Base-by-base conservation (phyloP, 345 rosid species). In the Gossypium herbaceum region DNA sequence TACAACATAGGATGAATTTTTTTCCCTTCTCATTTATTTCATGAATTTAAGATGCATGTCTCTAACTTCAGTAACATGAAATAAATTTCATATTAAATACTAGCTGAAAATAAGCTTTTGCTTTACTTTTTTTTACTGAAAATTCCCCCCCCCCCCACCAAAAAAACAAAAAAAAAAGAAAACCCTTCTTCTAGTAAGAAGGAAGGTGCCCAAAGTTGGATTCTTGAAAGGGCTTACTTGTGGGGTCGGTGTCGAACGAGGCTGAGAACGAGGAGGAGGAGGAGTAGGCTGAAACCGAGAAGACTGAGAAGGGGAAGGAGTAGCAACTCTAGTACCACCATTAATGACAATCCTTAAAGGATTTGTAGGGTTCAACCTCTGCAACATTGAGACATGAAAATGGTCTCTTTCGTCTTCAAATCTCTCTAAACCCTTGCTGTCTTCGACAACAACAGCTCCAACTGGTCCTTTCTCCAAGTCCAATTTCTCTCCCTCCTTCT, bases 161-260 rank as follows among this genome's bases (percentile, higher is more conserved):
- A 0, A 0, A 45, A n/a, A n/a, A 11, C 2, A 29, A 3, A 29
- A 29, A 29, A 12, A 15, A 12, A 47, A 15, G 68, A 68, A 20
- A 52, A 9, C 7, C 1, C 12, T 41, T 8, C 2, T 16, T 34
- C 47, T 34, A 17, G 48, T 17, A 54, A 27, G 19, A 29, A 24
- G 7, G 39, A 15, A 64, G 16, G 25, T 9, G 50, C 15, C 27
- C 10, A 41, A 41, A 34, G 50, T n/a, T 15, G 0, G 10, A 59
- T 17, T 62, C 43, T n/a, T 7, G 5, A 6, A 47, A 19, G 22
- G 58, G 68, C 86, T 78, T 84, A 93, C 99, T 79, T 89, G 94
- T 56, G 93, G 88, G 73, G 95, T 88, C 48, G 92, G 98, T 2
- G 89, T 86, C 71, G 97, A 90, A 47, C 97, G 95, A 82, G 98